These are phyloP conservation scores for Urostyla sp. DNA, from an alignment of 73 alveolate species.

Conservation along the genomic window DNA sequence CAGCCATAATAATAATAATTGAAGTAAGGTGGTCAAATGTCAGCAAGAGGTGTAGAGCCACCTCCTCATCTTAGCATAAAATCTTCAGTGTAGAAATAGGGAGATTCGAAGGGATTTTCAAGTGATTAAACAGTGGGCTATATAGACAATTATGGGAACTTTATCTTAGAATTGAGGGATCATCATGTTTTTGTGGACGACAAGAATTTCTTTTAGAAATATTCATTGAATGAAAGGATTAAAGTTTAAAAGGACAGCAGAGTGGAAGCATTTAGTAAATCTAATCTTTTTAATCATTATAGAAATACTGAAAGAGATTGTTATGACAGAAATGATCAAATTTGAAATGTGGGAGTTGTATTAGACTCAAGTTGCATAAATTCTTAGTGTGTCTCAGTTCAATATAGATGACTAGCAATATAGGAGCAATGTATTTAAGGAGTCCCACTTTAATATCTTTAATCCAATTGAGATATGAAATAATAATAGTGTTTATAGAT, in stretches of 20 bases:
- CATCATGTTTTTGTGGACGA: conserved; percentile 50
- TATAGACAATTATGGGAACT: conserved; percentile 4
- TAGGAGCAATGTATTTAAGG: not conserved
- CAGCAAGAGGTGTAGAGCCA: too few species aligned
- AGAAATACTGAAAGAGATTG: conserved; percentile 35
- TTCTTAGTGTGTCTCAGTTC: not conserved
- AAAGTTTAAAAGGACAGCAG: conserved; percentile 25
- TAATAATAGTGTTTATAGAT: too few species aligned
- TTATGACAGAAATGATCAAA: conserved; percentile 5
- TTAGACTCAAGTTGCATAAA: not conserved
- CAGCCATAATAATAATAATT: too few species aligned
- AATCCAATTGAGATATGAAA: too few species aligned
- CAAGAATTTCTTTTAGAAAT: conserved; percentile 27
- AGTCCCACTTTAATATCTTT: not conserved
- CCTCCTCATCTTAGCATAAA: too few species aligned
- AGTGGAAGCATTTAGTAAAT: conserved; percentile 36
- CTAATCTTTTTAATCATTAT: not conserved
- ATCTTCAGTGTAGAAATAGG: too few species aligned
- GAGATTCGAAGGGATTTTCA: too few species aligned
- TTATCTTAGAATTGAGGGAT: not conserved
- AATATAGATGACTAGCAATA: not conserved
- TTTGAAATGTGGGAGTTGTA: conserved; percentile 21
- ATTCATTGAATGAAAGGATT: not conserved
- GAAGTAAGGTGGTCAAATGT: too few species aligned
- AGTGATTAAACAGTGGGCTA: not conserved